Evolutionary conservation across 2,329 filamentous ascomycete genomes (phyloP), one percentile per base, ranked within the genome.

Genomic region (Myrmaecium sp.): DNA sequence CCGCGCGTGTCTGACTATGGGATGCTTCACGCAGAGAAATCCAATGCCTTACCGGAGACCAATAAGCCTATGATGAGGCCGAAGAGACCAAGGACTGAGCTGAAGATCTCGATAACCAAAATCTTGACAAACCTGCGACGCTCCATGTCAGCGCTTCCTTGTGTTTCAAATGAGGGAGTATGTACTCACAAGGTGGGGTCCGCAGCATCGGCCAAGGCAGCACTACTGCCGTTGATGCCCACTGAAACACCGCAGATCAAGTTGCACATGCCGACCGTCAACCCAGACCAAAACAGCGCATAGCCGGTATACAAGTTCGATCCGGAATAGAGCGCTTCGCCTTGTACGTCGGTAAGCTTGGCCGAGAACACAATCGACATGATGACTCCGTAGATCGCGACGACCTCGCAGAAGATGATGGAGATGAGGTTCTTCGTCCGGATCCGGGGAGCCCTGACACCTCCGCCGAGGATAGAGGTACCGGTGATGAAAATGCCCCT

Each of bases 401-500:
- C 89, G 48, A 98, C 89, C 61, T 98, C 89, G 64, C 89, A 98
- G 62, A 98, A 98, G 60, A 98, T 95, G 57, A 98, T 98, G 45
- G 86, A 95, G 53, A 98, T 95, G 48, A 98, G 59, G 65, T 98
- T 98, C 74, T 98, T 98, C 36, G 89, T 98, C 53, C 89, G 81
- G 58, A 98, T 98, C 44, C 89, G 78, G 19, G 91, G 91, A 23
- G 89, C 86, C 56, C 80, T 86, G 48, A 98, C 89, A 62, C 89
- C 89, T 43, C 81, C 89, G 47, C 91, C 91, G 39, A 98, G 69
- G 52, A 98, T 98, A 31, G 89, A 93, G 32, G 84, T 91, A 43
- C 91, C 91, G 17, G 89, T 98, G 42, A 95, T 89, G 60, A 98
- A 89, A 54, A 98, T 98, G 45, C 91, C 89, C 89, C 89, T 95